Evolutionary conservation across 225 moss, liverwort and hornwort genomes (phyloP), one percentile per base, ranked within the genome.

Genomic region (Climacium dendroides): DNA sequence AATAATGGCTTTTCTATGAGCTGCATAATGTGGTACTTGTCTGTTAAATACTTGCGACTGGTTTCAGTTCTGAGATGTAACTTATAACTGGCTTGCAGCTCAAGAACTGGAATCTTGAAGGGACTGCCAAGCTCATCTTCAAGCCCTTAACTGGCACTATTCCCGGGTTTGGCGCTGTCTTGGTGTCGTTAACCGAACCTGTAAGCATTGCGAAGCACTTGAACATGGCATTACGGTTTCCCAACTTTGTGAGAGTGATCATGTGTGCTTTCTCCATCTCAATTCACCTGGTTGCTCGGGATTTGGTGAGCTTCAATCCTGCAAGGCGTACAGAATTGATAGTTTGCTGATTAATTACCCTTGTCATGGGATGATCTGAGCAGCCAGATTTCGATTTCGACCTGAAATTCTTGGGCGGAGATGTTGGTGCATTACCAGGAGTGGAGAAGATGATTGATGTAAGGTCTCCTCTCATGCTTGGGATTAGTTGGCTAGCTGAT

Each of bases 401-500:
- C 80, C 87, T 97, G 32, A 95, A 95, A 85, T 95, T 98, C 75
- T 73, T 96, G 71, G 97, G 96, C 82, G 96, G 97, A 81, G 97
- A 96, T 83, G 20, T 96, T 34, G 95, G 76, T 32, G 87, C 92
- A 74, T 23, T 97, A 58, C 97, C 98, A 8, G 97, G 97, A 74
- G 92, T 98, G 67, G 98, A 98, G 45, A 95, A 95, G 87, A 91
- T 98, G 89, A 96, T 98, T 79, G 97, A 98, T 86, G 98, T 97
- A 94, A 94, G 93, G 90, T 79, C 39, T 34, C 77, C 45, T 47
- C 69, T 45, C 26, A 48, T 16, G 8, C n/a, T 25, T 74, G 47
- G 47, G 75, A 57, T 74, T 57, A 32, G 50, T 55, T 62, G 62
- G 19, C 50, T 80, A 86, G 53, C 53, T 89, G 64, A 53, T 61